Percentiles rank a stretch among this genome's conserved stretches.
phyloP scores from a whole-genome alignment of 345 rosid species.

The Ceriops tagal region DNA sequence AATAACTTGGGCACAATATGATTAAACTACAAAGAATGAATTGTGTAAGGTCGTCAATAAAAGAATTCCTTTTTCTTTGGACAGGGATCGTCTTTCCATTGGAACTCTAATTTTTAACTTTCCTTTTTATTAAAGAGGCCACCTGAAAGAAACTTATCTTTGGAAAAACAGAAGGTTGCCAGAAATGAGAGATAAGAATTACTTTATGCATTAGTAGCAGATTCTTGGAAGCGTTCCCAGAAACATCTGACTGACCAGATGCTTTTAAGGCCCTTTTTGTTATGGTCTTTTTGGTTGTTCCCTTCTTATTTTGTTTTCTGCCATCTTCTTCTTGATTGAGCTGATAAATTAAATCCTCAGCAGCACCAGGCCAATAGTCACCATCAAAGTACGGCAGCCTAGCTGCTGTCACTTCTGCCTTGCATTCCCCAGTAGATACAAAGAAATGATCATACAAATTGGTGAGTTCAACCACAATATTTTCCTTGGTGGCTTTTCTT shows the following conservation, averaged over 20 bases:
- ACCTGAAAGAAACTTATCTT: neutral
- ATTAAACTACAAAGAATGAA: too few relatives aligned
- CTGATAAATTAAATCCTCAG: slow-evolving; percentile 88
- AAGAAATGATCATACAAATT: slow-evolving; percentile 94
- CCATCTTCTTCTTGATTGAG: slow-evolving; percentile 94
- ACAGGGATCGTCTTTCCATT: neutral
- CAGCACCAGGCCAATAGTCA: slow-evolving; percentile 99
- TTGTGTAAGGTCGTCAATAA: too few relatives aligned
- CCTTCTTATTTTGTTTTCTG: slow-evolving; percentile 84
- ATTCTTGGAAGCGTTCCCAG: slow-evolving; percentile 91
- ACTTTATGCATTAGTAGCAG: slow-evolving; percentile 93
- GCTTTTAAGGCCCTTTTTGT: slow-evolving; percentile 97
- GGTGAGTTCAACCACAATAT: slow-evolving; percentile 73
- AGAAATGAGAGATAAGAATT: slow-evolving; percentile 23
- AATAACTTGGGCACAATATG: too few relatives aligned
- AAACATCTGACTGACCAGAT: slow-evolving; percentile 89
- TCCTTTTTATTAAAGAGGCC: too few relatives aligned
- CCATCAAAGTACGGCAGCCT: slow-evolving; percentile 99
- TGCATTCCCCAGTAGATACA: slow-evolving; percentile 72
- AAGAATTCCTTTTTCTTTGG: neutral
- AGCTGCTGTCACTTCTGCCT: slow-evolving; percentile 92
- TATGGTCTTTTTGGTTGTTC: slow-evolving; percentile 70
- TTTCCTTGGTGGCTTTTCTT: slow-evolving; percentile 81
- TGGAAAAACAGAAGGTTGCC: slow-evolving; percentile 6
- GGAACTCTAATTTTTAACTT: too few relatives aligned